These are phyloP conservation scores for Boeremia lycopersici DNA, from an alignment of 2,329 filamentous ascomycete genomes.

Conservation along the genomic window DNA sequence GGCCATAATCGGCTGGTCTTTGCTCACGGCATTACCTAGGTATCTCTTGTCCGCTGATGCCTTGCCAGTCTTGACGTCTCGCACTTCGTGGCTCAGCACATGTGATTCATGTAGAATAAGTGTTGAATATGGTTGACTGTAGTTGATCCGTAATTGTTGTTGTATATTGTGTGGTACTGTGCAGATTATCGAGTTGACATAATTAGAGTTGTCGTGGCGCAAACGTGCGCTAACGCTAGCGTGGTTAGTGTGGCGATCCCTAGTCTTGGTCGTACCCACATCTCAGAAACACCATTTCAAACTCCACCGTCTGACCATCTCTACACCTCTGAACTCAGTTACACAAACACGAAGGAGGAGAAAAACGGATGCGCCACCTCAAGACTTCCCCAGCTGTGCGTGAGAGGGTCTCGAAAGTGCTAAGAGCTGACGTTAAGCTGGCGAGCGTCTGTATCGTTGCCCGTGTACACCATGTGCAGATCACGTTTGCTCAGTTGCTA, in stretches of 20 bases:
- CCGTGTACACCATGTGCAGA: neutral
- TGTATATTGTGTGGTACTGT: too few species aligned
- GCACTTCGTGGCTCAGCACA: neutral
- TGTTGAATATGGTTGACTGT: too few species aligned
- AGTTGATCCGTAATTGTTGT: too few species aligned
- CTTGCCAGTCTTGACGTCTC: neutral
- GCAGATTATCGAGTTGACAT: neutral
- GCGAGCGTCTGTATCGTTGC: neutral
- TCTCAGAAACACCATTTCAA: conserved; percentile 35
- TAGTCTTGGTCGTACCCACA: conserved; percentile 8
- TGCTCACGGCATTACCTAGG: neutral
- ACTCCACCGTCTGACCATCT: conserved; percentile 36
- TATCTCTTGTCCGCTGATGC: neutral
- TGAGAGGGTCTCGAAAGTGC: neutral
- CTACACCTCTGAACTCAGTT: neutral
- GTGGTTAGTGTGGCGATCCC: neutral
- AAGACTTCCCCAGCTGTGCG: neutral
- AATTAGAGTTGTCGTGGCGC: neutral
- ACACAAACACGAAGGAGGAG: neutral
- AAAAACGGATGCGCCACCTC: neutral
- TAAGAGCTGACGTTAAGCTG: too few species aligned
- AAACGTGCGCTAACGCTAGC: neutral
- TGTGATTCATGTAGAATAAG: too few species aligned
- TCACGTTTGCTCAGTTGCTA: neutral
- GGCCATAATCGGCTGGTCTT: neutral